phyloP scores from a whole-genome alignment of 139 green algal genomes.

The Chlorella sp. region DNA sequence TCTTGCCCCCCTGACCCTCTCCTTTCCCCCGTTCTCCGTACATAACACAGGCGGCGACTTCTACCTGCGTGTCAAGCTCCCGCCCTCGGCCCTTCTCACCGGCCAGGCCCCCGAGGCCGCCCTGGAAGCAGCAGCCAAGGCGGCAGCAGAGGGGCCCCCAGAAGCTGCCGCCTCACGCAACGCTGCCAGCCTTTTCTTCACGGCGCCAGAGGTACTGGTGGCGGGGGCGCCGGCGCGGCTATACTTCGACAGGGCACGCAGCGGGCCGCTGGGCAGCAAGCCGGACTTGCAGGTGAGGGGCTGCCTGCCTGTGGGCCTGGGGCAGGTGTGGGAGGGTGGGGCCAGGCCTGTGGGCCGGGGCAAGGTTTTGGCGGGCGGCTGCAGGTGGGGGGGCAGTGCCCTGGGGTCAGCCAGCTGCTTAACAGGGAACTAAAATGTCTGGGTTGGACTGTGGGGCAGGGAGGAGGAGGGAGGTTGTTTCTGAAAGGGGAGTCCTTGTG shows the following conservation, averaged over 20 bases:
- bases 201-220: constrained; percentile 39
- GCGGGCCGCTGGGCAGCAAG: not conserved
- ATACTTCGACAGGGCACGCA: constrained; percentile 46
- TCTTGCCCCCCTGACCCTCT: too few relatives aligned
- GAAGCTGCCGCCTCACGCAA: not conserved
- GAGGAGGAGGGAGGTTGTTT: too few relatives aligned
- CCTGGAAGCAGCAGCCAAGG: constrained; percentile 15
- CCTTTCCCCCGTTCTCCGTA: not conserved
- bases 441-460: too few relatives aligned
- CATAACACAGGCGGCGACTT: constrained; percentile 40
- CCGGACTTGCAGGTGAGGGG: constrained; percentile 27
- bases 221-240: constrained; percentile 38
- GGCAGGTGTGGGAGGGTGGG: not conserved
- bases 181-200: constrained; percentile 35
- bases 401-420: too few relatives aligned
- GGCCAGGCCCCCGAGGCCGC: not conserved
- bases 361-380: too few relatives aligned
- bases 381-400: too few relatives aligned
- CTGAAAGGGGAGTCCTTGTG: too few relatives aligned
- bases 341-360: too few relatives aligned
- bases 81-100: not conserved
- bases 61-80: constrained; percentile 36
- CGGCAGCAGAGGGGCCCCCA: not conserved
- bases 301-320: not conserved
- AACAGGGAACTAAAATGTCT: too few relatives aligned